Base-by-base conservation (phyloP, 1,284 basidiomycete genomes). In the Apiotrichum sp. region DNA sequence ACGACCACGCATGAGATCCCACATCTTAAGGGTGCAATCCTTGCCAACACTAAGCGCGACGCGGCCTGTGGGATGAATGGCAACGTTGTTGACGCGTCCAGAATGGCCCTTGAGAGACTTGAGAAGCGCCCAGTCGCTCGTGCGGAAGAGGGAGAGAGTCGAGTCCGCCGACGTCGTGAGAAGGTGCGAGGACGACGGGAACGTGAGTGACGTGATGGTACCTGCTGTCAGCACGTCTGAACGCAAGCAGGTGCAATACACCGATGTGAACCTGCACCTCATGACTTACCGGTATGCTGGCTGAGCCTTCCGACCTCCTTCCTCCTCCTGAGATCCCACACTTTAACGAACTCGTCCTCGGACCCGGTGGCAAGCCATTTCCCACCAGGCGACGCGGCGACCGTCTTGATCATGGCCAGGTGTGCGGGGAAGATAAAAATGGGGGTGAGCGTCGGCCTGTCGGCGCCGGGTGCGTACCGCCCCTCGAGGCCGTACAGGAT, bases 391-490 rank as follows among this genome's bases (percentile, higher is more conserved):
- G 87, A 88, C 0, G 88, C 86, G 1, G 90, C 88, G 4, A 95
- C 86, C 8, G 89, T 84, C 68, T 93, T 92, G 58, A 98, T 87
- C 65, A 86, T 93, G 1, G 89, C 92, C 39, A 95, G 84, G 76
- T 98, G 95, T 0, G 95, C 95, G 35, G 95, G 93, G 77, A 98
- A 98, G 60, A 93, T 91, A 76, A 98, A 98, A 50, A 89, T 82
- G 0, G 95, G 92, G 61, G 86, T 85, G 16, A 96, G 73, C 55
- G 64, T 73, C 70, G 61, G 59, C 36, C 16, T 53, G 9, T 61
- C 56, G 16, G 56, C 35, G n/a, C 55, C 55, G 14, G 62, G 41
- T 11, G 68, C 69, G 49, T 69, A 68, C 0, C 81, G 79, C 29
- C 86, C 90, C 62, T 91, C 83, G 29, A 97, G 79, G 34, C 95